Conservation (phyloP, 352 stramenopile species). For the Phytophthora constricta region DNA sequence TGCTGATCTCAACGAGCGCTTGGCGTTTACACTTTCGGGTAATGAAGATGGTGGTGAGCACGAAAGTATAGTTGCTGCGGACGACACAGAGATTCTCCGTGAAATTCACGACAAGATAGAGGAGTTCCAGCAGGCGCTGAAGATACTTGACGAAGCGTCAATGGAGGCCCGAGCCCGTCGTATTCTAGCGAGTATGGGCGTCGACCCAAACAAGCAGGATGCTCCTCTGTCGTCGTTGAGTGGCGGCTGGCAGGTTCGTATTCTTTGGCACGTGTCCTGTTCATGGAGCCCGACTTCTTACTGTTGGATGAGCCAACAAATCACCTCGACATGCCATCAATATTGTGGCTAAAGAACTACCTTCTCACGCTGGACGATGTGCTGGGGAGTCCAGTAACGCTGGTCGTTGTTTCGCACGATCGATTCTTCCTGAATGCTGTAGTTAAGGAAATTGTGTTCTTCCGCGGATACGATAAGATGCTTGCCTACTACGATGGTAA, state of each 20-base stretch:
- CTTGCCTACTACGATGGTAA: conserved; percentile 68
- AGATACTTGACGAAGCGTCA: conserved; percentile 55
- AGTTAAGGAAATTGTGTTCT: conserved; percentile 59
- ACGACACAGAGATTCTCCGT: conserved; percentile 46
- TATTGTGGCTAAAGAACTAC: conserved; percentile 86
- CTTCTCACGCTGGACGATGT: conserved; percentile 68
- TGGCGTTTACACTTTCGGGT: conserved; percentile 29
- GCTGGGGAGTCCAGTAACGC: conserved; percentile 64
- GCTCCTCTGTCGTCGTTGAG: conserved; percentile 52
- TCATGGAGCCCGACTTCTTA: conserved; percentile 89
- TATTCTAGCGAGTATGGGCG: conserved; percentile 68
- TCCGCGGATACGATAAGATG: conserved; percentile 62
- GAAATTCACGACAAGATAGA: conserved; percentile 52
- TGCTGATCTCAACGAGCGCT: conserved; percentile 30
- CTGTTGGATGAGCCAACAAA: conserved; percentile 94
- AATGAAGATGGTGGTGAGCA: conserved; percentile 23
- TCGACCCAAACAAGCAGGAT: conserved; percentile 86
- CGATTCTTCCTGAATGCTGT: conserved; percentile 95
- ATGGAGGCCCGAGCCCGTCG: conserved; percentile 57
- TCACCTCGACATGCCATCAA: conserved; percentile 89
- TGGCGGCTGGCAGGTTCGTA: conserved; percentile 70
- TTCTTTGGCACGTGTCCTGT: conserved; percentile 67
- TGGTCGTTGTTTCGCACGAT: conserved; percentile 94
- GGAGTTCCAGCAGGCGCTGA: conserved; percentile 51
- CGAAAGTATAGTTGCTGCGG: conserved; percentile 26